Evolutionary conservation across 2,329 filamentous ascomycete genomes (phyloP).

Genomic region (Nannizziopsis arthrosporioides): DNA sequence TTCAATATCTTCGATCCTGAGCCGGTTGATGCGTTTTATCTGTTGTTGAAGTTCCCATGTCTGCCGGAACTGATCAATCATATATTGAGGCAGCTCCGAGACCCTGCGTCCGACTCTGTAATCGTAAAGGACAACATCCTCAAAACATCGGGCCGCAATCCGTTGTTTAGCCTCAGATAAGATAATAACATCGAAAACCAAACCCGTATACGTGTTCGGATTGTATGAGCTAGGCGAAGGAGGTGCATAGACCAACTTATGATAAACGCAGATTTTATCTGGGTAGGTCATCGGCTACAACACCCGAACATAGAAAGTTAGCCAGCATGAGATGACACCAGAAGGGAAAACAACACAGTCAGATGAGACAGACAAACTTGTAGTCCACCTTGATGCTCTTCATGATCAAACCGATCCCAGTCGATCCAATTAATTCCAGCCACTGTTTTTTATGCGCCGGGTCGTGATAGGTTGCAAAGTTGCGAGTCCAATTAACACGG

Average conservation of each 20-base stretch:
- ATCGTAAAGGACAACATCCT: conserved; percentile 73
- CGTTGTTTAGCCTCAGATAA: conserved; percentile 65
- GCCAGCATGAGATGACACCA: background rate
- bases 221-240: conserved; percentile 25
- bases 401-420: conserved; percentile 61
- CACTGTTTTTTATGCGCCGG: conserved; percentile 52
- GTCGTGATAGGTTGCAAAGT: conserved; percentile 55
- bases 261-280: conserved; percentile 70
- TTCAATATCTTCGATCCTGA: conserved; percentile 46
- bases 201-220: conserved; percentile 23
- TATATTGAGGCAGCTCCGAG: conserved; percentile 44
- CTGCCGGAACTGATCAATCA: conserved; percentile 48
- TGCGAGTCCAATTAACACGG: conserved; percentile 64
- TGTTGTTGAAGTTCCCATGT: conserved; percentile 53
- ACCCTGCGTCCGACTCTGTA: conserved; percentile 50
- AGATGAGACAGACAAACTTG: conserved; percentile 60
- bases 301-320: background rate
- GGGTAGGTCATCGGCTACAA: conserved; percentile 68
- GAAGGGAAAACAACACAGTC: background rate
- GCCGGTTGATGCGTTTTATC: conserved; percentile 42
- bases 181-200: conserved; percentile 48
- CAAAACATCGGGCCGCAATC: conserved; percentile 59
- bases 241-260: conserved; percentile 47
- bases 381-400: conserved; percentile 70
- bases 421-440: conserved; percentile 56